phyloP scores from a whole-genome alignment of 257 asterid genomes.

The Solanum tacnaense region DNA sequence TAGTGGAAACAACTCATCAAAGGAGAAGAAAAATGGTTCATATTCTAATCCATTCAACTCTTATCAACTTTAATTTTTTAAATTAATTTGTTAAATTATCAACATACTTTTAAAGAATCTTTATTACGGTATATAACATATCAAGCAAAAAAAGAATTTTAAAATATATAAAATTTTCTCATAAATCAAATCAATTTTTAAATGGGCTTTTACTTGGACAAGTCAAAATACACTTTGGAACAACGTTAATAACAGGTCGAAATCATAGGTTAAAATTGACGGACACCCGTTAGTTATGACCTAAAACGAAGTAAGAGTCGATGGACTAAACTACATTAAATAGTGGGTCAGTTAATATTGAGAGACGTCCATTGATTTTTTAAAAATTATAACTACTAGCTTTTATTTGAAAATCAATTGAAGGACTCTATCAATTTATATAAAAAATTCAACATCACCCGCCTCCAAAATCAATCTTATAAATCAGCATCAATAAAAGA shows the following conservation, averaged over 20 bases:
- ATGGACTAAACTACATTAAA: too few species aligned
- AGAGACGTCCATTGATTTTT: neutral
- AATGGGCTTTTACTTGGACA: neutral
- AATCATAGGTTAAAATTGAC: too few species aligned
- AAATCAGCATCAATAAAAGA: neutral
- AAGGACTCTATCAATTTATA: neutral
- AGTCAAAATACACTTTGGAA: neutral
- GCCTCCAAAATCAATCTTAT: neutral
- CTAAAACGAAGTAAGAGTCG: too few species aligned
- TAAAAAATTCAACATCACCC: neutral
- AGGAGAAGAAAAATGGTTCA: neutral
- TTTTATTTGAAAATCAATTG: too few species aligned
- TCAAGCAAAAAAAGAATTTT: neutral
- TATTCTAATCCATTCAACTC: neutral
- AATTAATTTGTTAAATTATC: neutral
- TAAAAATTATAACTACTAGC: too few species aligned
- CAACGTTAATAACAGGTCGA: rapidly evolving
- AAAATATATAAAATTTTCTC: neutral
- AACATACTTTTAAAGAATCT: neutral
- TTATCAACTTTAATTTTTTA: neutral
- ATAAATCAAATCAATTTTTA: neutral
- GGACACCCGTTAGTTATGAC: too few species aligned
- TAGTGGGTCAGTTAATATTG: too few species aligned
- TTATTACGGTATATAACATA: neutral
- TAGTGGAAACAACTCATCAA: neutral